Base-by-base conservation (phyloP, 1,139 yeast genomes). In the Debaryomycetaceae sp. region DNA sequence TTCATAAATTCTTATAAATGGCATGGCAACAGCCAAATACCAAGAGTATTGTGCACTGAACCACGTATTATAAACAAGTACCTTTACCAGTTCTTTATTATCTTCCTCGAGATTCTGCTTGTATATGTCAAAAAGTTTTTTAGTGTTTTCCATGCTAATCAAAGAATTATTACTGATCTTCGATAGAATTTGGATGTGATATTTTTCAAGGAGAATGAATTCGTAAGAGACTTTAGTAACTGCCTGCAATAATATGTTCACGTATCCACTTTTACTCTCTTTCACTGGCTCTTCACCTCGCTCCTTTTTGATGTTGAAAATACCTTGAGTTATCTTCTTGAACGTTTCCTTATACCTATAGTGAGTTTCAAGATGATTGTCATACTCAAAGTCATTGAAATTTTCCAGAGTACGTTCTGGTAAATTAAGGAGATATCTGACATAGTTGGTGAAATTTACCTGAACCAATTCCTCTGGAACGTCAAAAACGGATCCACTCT, bases 191-290 rank as follows among this genome's bases (percentile, higher is more conserved):
- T 71, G 73, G 28, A 71, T 58, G 40, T 59, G 64, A 47, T 71
- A 72, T 42, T 63, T 67, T 40, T 72, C 78, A 44, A 72, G 54
- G 26, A 71, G 53, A 38, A 69, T 58, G 45, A 55, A 72, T 43
- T 72, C 78, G 46, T 66, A 65, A 1, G 73, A 62, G 5, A 67
- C 66, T 44, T 68, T 69, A 4, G 69, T 60, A 4, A 70, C 53
- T 5, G 61, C 41, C 42, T 64, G 70, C 26, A 69, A 41, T 16
- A 69, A 47, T 28, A 61, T 45, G 32, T 48, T 48, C 2, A 52
- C 36, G 14, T 46, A 32, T 13, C 28, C 34, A 24, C 31, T 17
- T 4, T 29, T 34, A n/a, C 36, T 33, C 2, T 33, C 30, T 5
- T 30, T 30, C 5, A 36, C 33, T 7, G 35, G 30, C 8, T 54